phyloP scores from a whole-genome alignment of 177 flowering plant species.

The Vitis hybrid region DNA sequence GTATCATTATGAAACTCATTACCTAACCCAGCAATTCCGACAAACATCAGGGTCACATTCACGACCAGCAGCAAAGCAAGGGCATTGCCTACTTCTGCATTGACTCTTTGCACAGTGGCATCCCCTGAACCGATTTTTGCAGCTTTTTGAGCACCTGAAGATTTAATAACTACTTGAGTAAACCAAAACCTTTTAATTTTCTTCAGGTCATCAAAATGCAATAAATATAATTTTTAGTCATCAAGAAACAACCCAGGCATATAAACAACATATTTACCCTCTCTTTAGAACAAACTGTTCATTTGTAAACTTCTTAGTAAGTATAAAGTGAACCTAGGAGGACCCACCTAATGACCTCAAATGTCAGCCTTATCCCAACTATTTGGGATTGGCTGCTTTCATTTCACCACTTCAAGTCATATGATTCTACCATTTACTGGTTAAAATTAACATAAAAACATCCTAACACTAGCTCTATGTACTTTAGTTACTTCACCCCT shows the following conservation, averaged over 20 bases:
- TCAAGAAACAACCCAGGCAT: not conserved
- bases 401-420: not conserved
- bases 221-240: not conserved
- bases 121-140: conserved; percentile 94
- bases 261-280: not conserved
- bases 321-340: not conserved
- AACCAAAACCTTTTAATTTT: not conserved
- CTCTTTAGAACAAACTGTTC: not conserved
- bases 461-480: not conserved
- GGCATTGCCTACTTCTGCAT: conserved; percentile 97
- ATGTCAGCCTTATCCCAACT: not conserved
- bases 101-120: conserved; percentile 99
- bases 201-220: not conserved
- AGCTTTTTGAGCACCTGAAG: conserved; percentile 90
- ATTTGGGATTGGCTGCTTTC: not conserved
- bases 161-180: not conserved
- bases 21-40: conserved; percentile 99
- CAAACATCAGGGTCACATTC: conserved; percentile 99
- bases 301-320: too few species aligned
- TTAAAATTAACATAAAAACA: not conserved
- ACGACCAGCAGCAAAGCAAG: conserved; percentile 97
- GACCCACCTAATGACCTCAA: not conserved
- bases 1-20: conserved; percentile 8
- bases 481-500: not conserved
- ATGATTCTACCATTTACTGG: not conserved